These are phyloP conservation scores for Cutaneotrichosporon sp. DNA, from an alignment of 1,284 basidiomycete species.

Conservation along the genomic window DNA sequence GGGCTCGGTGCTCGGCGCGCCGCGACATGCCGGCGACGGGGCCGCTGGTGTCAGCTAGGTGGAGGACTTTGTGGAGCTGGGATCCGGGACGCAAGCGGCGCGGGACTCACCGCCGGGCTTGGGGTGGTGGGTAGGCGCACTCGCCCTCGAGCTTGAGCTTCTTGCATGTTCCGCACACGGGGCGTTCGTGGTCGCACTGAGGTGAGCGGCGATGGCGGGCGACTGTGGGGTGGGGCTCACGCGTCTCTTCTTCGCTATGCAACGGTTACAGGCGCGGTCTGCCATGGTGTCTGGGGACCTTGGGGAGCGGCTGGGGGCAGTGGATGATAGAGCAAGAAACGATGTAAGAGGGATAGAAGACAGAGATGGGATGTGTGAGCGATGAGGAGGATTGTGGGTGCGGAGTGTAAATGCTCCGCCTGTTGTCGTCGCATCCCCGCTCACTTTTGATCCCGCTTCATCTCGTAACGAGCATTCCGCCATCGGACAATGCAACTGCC, in stretches of 20 bases:
- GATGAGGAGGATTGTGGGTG: background rate
- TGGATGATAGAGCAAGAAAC: too few relatives aligned
- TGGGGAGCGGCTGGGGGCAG: background rate
- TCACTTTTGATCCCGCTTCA: background rate
- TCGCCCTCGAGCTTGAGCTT: conserved; percentile 22
- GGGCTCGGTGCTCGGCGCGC: conserved; percentile 24
- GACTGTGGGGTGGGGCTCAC: conserved; percentile 12
- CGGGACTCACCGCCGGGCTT: conserved; percentile 24
- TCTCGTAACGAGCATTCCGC: too few relatives aligned
- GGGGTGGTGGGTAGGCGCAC: conserved; percentile 28
- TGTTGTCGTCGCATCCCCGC: too few relatives aligned
- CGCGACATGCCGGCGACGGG: conserved; percentile 26
- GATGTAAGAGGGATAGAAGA: too few relatives aligned
- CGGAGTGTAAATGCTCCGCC: conserved; percentile 12
- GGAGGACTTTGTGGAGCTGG: too few relatives aligned
- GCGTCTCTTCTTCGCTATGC: conserved; percentile 28
- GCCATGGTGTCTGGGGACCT: conserved; percentile 6
- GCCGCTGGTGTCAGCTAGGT: conserved; percentile 15
- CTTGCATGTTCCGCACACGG: conserved; percentile 24
- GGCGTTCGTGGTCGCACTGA: conserved; percentile 30
- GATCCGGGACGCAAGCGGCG: too few relatives aligned
- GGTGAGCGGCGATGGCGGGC: background rate
- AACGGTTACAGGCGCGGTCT: conserved; percentile 26
- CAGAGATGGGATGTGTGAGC: too few relatives aligned
- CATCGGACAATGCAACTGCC: too few relatives aligned